Evolutionary conservation across 2,329 filamentous ascomycete species (phyloP).

Genomic region (Talaromyces marneffei): DNA sequence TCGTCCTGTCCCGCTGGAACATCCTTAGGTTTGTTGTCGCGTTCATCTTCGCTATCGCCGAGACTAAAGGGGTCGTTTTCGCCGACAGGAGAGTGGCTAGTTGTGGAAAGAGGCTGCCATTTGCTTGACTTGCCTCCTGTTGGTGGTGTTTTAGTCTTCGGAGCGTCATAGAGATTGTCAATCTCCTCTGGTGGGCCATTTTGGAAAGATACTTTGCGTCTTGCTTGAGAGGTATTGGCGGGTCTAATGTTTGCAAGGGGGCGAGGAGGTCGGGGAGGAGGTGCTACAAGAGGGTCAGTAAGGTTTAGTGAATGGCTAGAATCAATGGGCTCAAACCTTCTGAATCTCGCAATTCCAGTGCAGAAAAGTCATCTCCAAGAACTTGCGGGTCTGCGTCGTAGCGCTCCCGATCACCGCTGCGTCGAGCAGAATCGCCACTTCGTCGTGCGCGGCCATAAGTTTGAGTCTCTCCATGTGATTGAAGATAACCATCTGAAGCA

Average conservation of each 20-base stretch:
- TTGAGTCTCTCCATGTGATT: slow-evolving; percentile 27
- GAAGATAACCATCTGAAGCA: slow-evolving; percentile 34
- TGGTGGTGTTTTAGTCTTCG: slow-evolving; percentile 48
- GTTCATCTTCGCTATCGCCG: slow-evolving; percentile 91
- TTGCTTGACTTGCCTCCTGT: slow-evolving; percentile 71
- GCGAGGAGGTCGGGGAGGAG: slow-evolving; percentile 53
- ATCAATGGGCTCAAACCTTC: slow-evolving; percentile 43
- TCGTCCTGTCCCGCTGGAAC: slow-evolving; percentile 46
- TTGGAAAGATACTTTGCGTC: slow-evolving; percentile 53
- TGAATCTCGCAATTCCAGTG: slow-evolving; percentile 57
- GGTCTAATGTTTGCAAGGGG: slow-evolving; percentile 70
- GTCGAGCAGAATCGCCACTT: slow-evolving; percentile 57
- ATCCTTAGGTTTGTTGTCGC: slow-evolving; percentile 64
- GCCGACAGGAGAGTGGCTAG: slow-evolving; percentile 68
- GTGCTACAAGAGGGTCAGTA: slow-evolving; percentile 36
- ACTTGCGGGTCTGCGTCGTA: slow-evolving; percentile 94
- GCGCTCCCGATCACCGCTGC: slow-evolving; percentile 80
- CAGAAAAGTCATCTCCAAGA: slow-evolving; percentile 79
- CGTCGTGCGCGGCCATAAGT: slow-evolving; percentile 48
- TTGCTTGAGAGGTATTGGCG: slow-evolving; percentile 61
- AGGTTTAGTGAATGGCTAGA: neutral
- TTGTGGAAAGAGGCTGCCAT: slow-evolving; percentile 87
- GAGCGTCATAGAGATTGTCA: slow-evolving; percentile 62
- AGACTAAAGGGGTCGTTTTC: slow-evolving; percentile 96
- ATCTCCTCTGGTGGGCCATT: slow-evolving; percentile 72